Evolutionary conservation across 108 stramenopile species (phyloP).

Genomic region (Parietichytrium sp.): DNA sequence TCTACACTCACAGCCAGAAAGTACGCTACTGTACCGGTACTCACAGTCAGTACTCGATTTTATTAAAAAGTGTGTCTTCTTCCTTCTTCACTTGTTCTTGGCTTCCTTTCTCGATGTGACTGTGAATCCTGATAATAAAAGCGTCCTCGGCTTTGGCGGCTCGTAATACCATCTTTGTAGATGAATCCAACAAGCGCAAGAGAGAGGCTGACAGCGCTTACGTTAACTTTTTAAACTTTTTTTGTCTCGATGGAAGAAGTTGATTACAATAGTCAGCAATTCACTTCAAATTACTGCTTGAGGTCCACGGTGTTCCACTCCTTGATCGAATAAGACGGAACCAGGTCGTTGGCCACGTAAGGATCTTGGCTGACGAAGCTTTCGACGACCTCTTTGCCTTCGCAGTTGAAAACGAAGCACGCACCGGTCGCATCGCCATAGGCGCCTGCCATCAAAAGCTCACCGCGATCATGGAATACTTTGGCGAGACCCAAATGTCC

Average conservation of each 20-base stretch:
- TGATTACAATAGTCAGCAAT: not conserved
- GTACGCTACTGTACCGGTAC: too few species aligned
- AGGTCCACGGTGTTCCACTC: not conserved
- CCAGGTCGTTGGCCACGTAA: not conserved
- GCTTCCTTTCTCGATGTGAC: too few species aligned
- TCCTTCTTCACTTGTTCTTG: too few species aligned
- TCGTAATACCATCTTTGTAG: too few species aligned
- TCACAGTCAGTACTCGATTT: too few species aligned
- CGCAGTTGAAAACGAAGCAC: not conserved
- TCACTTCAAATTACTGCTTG: not conserved
- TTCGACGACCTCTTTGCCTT: not conserved
- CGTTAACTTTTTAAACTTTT: not conserved
- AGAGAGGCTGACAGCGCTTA: too few species aligned
- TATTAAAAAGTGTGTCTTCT: too few species aligned
- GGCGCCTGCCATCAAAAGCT: not conserved
- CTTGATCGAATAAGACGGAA: not conserved
- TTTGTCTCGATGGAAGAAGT: not conserved
- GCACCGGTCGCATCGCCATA: slow-evolving; percentile 1
- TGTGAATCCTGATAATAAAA: too few species aligned
- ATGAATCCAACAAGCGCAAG: too few species aligned
- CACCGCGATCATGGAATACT: not conserved
- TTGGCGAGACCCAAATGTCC: not conserved
- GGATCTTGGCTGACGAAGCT: not conserved
- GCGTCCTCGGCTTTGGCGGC: too few species aligned
- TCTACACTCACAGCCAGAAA: too few species aligned